phyloP scores from a whole-genome alignment of 2,329 filamentous ascomycete species.

The Aspergillus terreus region DNA sequence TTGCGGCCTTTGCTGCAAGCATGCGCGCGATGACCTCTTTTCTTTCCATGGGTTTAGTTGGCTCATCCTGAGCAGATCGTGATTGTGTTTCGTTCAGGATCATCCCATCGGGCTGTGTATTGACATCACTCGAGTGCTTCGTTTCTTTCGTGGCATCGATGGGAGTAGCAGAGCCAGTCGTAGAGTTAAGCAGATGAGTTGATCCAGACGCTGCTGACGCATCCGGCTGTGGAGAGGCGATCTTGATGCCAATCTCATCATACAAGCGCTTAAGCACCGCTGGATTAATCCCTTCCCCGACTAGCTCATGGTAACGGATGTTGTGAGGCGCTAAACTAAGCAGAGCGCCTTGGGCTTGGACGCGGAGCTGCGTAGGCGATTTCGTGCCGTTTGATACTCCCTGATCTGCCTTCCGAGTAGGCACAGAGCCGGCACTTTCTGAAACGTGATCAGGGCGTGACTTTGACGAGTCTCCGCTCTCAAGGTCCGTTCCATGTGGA shows the following conservation, averaged over 20 bases:
- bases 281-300: slow-evolving; percentile 68
- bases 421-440: neutral
- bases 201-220: neutral
- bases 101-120: neutral
- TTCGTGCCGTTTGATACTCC: slow-evolving; percentile 8
- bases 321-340: slow-evolving; percentile 60
- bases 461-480: slow-evolving; percentile 1
- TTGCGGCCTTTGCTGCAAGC: slow-evolving; percentile 67
- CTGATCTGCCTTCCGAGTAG: neutral
- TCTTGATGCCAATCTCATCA: slow-evolving; percentile 60
- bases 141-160: neutral
- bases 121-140: too few relatives aligned
- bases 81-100: neutral
- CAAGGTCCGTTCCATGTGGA: slow-evolving; percentile 7
- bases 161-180: neutral
- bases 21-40: slow-evolving; percentile 75
- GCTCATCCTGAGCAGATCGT: neutral
- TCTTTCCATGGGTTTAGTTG: slow-evolving; percentile 56
- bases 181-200: neutral
- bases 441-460: neutral
- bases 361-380: slow-evolving; percentile 36
- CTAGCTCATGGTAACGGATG: slow-evolving; percentile 68
- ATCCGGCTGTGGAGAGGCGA: slow-evolving; percentile 19
- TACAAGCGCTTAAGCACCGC: slow-evolving; percentile 63
- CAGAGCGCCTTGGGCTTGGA: slow-evolving; percentile 62